Percentiles rank a stretch among this genome's conserved stretches.
Evolutionary conservation across 1,284 basidiomycete species (phyloP).

Genomic region (Cutaneotrichosporon sp.): DNA sequence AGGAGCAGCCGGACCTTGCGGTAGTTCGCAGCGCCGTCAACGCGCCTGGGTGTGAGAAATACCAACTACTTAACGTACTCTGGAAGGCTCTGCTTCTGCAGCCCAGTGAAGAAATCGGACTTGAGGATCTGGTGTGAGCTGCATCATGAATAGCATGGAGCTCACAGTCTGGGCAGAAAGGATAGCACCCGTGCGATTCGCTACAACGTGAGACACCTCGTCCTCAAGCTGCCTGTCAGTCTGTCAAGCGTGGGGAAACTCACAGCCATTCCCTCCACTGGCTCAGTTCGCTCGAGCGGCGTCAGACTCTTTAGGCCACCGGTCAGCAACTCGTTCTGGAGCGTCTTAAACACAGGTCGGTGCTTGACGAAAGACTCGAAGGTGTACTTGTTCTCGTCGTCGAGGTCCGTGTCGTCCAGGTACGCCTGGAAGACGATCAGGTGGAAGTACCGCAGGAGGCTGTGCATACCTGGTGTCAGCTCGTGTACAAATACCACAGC

Average conservation of each 20-base stretch:
- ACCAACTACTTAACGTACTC: slow-evolving; percentile 61
- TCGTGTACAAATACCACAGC: slow-evolving; percentile 12
- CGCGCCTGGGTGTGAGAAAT: slow-evolving; percentile 61
- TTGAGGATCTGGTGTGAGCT: slow-evolving; percentile 72
- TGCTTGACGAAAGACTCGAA: slow-evolving; percentile 79
- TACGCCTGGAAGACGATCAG: slow-evolving; percentile 94
- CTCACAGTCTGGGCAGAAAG: slow-evolving; percentile 60
- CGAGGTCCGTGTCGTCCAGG: slow-evolving; percentile 78
- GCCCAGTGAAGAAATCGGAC: slow-evolving; percentile 91
- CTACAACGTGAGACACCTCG: slow-evolving; percentile 80
- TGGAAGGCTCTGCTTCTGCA: slow-evolving; percentile 91
- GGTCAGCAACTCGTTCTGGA: slow-evolving; percentile 83
- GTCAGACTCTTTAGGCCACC: slow-evolving; percentile 77
- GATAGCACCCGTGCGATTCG: slow-evolving; percentile 79
- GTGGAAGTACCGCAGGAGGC: slow-evolving; percentile 82
- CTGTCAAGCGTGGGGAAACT: slow-evolving; percentile 17
- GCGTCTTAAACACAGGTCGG: slow-evolving; percentile 92
- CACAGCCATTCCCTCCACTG: slow-evolving; percentile 72
- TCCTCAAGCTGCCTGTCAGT: slow-evolving; percentile 59
- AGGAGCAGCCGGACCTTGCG: slow-evolving; percentile 70
- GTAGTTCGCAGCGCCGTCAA: slow-evolving; percentile 92
- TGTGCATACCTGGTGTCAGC: slow-evolving; percentile 65
- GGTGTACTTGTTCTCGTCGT: slow-evolving; percentile 70
- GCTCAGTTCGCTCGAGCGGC: slow-evolving; percentile 75
- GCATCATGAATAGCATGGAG: slow-evolving; percentile 33